These are phyloP conservation scores for Daedalea quercina DNA, from an alignment of 768 basidiomycete species.

Conservation along the genomic window DNA sequence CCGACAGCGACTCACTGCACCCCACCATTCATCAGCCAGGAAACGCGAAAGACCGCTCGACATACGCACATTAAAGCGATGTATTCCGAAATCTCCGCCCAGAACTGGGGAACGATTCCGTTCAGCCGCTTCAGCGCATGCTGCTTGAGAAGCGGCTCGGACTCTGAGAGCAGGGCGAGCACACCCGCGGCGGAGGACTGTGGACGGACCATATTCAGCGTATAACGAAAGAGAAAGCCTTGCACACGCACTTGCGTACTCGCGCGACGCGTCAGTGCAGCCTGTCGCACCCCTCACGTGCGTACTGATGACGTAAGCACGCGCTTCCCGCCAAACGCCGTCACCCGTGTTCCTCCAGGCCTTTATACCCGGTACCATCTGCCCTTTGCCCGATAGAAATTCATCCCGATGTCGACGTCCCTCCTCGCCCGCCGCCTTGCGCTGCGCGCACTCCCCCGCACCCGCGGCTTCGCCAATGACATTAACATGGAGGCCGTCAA, in stretches of 20 bases:
- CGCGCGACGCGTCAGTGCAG: conserved; percentile 33
- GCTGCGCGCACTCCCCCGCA: conserved; percentile 34
- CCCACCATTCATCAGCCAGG: conserved; percentile 2
- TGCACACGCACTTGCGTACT: conserved; percentile 10
- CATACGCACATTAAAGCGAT: conserved; percentile 76
- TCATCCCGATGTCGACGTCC: conserved; percentile 21
- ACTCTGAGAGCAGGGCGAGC: conserved; percentile 86
- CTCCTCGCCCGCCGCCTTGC: conserved; percentile 42
- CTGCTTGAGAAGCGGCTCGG: conserved; percentile 79
- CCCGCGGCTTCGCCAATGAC: conserved; percentile 20
- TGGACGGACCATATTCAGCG: conserved; percentile 52
- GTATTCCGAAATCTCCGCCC: conserved; percentile 98
- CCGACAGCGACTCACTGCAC: conserved; percentile 82
- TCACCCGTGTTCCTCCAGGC: conserved; percentile 2
- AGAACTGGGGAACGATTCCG: conserved; percentile 86
- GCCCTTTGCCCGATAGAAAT: not conserved
- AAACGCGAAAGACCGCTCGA: not conserved
- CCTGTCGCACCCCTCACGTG: not conserved
- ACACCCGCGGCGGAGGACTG: conserved; percentile 86
- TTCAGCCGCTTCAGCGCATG: conserved; percentile 85
- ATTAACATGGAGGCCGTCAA: conserved; percentile 16
- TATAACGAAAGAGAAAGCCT: conserved; percentile 3
- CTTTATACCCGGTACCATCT: not conserved
- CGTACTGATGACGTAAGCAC: conserved; percentile 5
- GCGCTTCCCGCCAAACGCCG: no score